These are phyloP conservation scores for Candida anutae DNA, from an alignment of 1,139 yeast species.

Conservation along the genomic window DNA sequence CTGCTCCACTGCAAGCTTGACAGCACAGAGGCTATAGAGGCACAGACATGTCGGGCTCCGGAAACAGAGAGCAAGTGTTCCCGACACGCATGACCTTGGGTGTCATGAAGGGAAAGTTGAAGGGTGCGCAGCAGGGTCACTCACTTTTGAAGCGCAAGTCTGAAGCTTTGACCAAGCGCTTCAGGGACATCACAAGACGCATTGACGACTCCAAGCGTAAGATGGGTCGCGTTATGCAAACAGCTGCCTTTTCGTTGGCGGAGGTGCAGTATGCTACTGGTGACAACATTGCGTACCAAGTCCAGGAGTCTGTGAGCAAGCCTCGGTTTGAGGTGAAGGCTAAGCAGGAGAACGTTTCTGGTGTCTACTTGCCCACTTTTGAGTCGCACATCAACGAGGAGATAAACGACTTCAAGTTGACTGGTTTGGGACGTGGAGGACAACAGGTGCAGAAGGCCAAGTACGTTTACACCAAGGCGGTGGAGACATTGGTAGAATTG, in stretches of 20 bases:
- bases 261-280: conserved; percentile 98
- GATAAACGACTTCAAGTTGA: conserved; percentile 88
- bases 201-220: conserved; percentile 94
- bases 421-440: conserved; percentile 97
- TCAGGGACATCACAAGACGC: conserved; percentile 89
- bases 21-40: background rate
- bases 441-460: conserved; percentile 96
- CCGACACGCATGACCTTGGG: conserved; percentile 98
- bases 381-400: conserved; percentile 77
- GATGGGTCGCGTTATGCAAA: conserved; percentile 98
- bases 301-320: conserved; percentile 84
- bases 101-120: conserved; percentile 87
- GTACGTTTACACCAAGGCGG: conserved; percentile 87
- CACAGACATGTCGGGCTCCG: conserved; percentile 36
- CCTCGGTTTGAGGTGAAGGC: conserved; percentile 90
- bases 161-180: conserved; percentile 92
- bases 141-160: conserved; percentile 89
- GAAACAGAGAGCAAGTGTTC: conserved; percentile 75
- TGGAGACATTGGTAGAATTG: conserved; percentile 88
- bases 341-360: conserved; percentile 92
- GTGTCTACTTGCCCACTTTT: conserved; percentile 90
- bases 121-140: conserved; percentile 97
- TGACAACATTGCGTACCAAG: conserved; percentile 88
- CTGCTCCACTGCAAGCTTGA: too few species aligned
- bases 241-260: conserved; percentile 94